Base-by-base conservation (phyloP, 306 rosid genomes). In the Glycyrrhiza uralensis region DNA sequence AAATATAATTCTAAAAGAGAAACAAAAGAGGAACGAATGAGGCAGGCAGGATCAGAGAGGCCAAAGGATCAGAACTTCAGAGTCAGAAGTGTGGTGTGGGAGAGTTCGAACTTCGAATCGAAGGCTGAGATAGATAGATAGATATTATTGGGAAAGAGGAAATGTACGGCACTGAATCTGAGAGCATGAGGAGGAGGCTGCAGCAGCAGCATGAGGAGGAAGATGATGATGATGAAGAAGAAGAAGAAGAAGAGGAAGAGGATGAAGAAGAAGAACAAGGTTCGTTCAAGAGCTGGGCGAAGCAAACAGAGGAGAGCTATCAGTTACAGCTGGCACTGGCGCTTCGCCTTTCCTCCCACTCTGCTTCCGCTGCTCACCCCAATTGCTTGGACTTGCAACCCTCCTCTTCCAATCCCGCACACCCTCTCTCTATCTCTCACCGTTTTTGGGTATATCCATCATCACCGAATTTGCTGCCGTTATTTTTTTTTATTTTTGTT, bases 391-490 rank as follows among this genome's bases (percentile, higher is more conserved):
- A 67, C 10, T 28, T 75, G 19, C 26, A 46, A 2, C 19, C 78
- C 23, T 0, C 18, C 36, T 33, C 76, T 19, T 62, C 75, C 22
- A 36, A 1, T 49, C 61, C 84, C 0, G 58, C 78, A 0, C 66
- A 81, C 76, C n/a, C 58, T 0, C 57, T 79, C 5, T 75, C 58
- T 0, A 51, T 79, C 5, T 75, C 88, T 0, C 84, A 81, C 38
- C 77, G 72, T 30, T 85, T 85, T 45, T 85, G 88, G 88, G 88
- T 84, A 66, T 35, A n/a, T n/a, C n/a, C n/a, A n/a, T n/a, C n/a
- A n/a, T 42, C 24, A 3, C 0, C 0, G 14, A 10, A 26, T 18
- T 36, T 10, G 2, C 32, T 61, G 4, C 19, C 19, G 5, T 15
- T n/a, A n/a, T 9, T 45, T 0, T 20, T 30, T 11, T 64, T 24